phyloP scores from a whole-genome alignment of 202 grass and related monocot genomes.

The Carex arenaria region DNA sequence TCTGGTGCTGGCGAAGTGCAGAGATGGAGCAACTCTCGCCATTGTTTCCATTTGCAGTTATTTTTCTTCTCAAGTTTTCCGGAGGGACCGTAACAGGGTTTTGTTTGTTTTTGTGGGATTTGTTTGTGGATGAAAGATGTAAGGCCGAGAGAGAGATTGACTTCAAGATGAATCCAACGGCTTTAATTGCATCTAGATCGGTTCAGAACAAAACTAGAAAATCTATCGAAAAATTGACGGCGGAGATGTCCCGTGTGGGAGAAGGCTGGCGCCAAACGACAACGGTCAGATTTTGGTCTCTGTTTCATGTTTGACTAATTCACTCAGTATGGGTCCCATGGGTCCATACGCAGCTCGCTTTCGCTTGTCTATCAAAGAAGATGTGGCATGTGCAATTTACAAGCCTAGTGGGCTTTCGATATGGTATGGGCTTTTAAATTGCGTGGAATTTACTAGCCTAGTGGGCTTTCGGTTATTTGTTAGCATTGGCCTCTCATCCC shows the following conservation, averaged over 20 bases:
- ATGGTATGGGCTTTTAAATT: no score
- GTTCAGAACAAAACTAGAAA: neutral
- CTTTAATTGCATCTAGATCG: neutral
- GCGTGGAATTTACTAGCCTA: no score
- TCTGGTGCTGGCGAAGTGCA: neutral
- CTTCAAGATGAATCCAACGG: neutral
- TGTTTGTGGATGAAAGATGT: conserved; percentile 22
- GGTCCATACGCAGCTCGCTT: neutral
- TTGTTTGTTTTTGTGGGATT: neutral
- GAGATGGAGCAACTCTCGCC: conserved; percentile 14
- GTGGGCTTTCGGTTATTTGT: no score
- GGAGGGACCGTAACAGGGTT: neutral
- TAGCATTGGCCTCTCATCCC: no score
- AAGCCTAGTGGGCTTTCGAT: no score
- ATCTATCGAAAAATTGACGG: neutral
- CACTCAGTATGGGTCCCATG: neutral
- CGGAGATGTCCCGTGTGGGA: neutral
- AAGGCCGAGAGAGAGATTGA: neutral
- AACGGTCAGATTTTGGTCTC: neutral
- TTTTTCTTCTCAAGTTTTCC: neutral
- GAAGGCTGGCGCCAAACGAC: neutral
- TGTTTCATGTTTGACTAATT: neutral
- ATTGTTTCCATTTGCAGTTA: conserved; percentile 15
- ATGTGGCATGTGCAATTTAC: no score
- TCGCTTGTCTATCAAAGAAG: no score